These are phyloP conservation scores for Globisporangium spinosum DNA, from an alignment of 352 stramenopile genomes.

Conservation along the genomic window DNA sequence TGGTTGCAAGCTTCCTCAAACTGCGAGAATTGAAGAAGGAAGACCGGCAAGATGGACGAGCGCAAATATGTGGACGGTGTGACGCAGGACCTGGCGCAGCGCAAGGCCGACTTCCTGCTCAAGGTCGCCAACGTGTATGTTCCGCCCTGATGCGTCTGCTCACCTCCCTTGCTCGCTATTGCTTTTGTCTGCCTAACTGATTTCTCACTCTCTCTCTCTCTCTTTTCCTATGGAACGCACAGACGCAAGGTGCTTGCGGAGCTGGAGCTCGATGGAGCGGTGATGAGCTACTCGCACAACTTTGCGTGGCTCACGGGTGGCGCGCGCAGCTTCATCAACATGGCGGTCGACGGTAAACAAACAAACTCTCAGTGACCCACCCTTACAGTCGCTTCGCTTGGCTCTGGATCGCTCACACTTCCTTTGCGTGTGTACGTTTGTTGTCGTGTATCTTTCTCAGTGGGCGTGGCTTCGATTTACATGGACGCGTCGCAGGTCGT, in stretches of 20 bases:
- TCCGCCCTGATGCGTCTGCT: background rate
- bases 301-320: slow-evolving; percentile 67
- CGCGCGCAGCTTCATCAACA: slow-evolving; percentile 63
- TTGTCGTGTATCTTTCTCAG: slow-evolving; percentile 16
- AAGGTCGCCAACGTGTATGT: slow-evolving; percentile 52
- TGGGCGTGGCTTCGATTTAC: slow-evolving; percentile 59
- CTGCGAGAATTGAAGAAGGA: no score
- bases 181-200: slow-evolving; percentile 5
- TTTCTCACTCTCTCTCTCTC: background rate
- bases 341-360: slow-evolving; percentile 40
- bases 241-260: slow-evolving; percentile 46
- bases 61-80: slow-evolving; percentile 58
- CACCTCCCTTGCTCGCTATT: background rate
- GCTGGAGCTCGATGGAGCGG: slow-evolving; percentile 37
- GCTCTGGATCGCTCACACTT: background rate
- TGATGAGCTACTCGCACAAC: slow-evolving; percentile 59
- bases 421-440: background rate
- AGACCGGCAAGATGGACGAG: slow-evolving; percentile 32
- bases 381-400: background rate
- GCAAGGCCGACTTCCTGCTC: slow-evolving; percentile 40
- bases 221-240: background rate
- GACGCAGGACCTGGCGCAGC: slow-evolving; percentile 37
- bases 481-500: slow-evolving; percentile 45
- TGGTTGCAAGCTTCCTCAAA: no score
- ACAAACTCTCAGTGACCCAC: background rate